Evolutionary conservation across 2,329 filamentous ascomycete genomes (phyloP), one percentile per base, ranked within the genome.

Genomic region (Sclerotinia subarctica): DNA sequence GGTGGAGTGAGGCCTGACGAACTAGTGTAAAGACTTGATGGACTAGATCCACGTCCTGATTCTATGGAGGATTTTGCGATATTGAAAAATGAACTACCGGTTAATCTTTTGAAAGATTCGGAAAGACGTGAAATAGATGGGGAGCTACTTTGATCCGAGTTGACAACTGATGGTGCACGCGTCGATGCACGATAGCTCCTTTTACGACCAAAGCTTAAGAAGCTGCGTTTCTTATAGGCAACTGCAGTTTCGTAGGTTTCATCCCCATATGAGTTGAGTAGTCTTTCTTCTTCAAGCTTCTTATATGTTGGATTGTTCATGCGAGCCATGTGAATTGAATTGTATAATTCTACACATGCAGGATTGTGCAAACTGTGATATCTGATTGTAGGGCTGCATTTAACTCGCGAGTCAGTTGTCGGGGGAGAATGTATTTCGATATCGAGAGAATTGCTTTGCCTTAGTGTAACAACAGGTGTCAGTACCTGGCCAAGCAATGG

Each of bases 301-400:
- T 86, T 93, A 80, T 94, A 97, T 66, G 93, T 94, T 65, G 93
- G 90, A 77, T 98, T 97, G 80, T 97, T 92, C 77, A 97, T 91
- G 59, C 95, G 90, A 26, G 94, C 89, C 70, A 91, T 86, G 78
- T 98, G 96, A 70, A 98, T 94, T 54, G 94, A 86, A 75, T 86
- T 86, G 79, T 97, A 99, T 5, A 99, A 83, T 47, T 86, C 85
- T 72, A 91, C 89, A 76, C 94, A 96, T 70, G 97, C 94, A 54
- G 88, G 85, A 2, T 88, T 84, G 58, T 86, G 91, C 53, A 89
- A 83, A 59, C 92, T 92, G 53, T 95, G 90, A 85, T 98, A 95
- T 56, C 83, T 96, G 35, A 76, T 94, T 44, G 84, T 84, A 19
- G 88, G 89, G 63, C 89, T 85, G 76, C 80, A 85, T 69, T 83